These are phyloP conservation scores for Fusarium tanahbumbuense DNA, from an alignment of 2,329 filamentous ascomycete species.

Conservation along the genomic window DNA sequence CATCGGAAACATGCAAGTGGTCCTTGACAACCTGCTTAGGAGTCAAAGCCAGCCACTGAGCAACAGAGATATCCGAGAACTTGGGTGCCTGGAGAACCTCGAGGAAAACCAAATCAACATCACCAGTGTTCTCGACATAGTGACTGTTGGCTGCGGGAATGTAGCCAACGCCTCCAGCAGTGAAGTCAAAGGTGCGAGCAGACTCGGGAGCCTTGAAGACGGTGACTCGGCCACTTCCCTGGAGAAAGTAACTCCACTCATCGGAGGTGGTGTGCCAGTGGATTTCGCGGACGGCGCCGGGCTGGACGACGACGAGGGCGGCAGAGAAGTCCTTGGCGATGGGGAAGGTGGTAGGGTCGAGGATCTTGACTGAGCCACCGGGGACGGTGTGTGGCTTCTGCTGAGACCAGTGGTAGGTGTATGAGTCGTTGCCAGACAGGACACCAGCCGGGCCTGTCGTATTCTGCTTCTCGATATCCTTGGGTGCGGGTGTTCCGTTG, in stretches of 20 bases:
- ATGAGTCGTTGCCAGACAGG: constrained; percentile 1
- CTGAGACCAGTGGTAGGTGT: constrained; percentile 24
- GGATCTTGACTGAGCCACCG: constrained; percentile 14
- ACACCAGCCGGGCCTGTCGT: background rate
- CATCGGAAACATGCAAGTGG: constrained; percentile 13
- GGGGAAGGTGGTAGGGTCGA: constrained; percentile 11
- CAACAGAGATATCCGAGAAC: constrained; percentile 15
- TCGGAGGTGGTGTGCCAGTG: constrained; percentile 24
- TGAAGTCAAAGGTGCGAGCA: constrained; percentile 13
- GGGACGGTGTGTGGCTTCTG: constrained; percentile 20
- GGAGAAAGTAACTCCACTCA: constrained; percentile 23
- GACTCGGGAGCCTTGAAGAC: constrained; percentile 13
- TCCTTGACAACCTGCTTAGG: constrained; percentile 19
- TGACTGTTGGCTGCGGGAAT: constrained; percentile 18
- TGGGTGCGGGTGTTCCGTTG: constrained; percentile 13
- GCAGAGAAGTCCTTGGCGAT: constrained; percentile 12
- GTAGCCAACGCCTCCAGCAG: constrained; percentile 11
- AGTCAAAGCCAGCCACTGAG: constrained; percentile 21
- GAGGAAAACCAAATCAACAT: constrained; percentile 13
- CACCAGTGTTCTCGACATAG: constrained; percentile 21
- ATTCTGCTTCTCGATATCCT: constrained; percentile 18
- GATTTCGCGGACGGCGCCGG: constrained; percentile 12
- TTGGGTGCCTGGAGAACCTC: constrained; percentile 19
- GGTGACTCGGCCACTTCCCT: constrained; percentile 7
- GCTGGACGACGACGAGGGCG: constrained; percentile 8